Conservation (phyloP, 2,329 filamentous ascomycete species). For the Fusarium nematophilum region DNA sequence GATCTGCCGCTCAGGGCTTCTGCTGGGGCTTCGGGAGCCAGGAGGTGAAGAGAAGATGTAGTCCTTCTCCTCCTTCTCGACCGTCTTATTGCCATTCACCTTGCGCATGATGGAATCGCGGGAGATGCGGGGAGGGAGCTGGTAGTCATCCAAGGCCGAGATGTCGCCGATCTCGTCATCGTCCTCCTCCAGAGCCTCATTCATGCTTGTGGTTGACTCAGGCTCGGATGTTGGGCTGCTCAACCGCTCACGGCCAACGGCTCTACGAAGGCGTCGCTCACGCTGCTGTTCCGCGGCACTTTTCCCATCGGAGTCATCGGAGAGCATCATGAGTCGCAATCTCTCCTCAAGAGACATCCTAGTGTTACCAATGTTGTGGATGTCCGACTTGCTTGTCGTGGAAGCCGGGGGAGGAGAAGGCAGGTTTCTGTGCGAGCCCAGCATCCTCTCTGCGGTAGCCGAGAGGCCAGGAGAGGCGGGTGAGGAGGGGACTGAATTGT, state of each 20-base stretch:
- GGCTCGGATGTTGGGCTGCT: constrained; percentile 57
- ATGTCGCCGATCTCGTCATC: constrained; percentile 72
- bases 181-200: constrained; percentile 62
- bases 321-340: constrained; percentile 88
- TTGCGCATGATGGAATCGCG: constrained; percentile 93
- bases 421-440: constrained; percentile 73
- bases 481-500: constrained; percentile 58
- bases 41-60: constrained; percentile 73
- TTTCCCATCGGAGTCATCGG: constrained; percentile 70
- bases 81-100: constrained; percentile 73
- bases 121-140: constrained; percentile 83
- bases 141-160: constrained; percentile 69
- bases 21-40: constrained; percentile 57
- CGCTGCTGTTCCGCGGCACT: constrained; percentile 73
- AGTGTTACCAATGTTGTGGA: constrained; percentile 77
- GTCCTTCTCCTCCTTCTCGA: constrained; percentile 70
- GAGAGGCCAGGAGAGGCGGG: constrained; percentile 73
- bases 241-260: constrained; percentile 62
- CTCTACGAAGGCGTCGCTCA: constrained; percentile 75
- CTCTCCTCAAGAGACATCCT: constrained; percentile 89
- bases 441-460: constrained; percentile 77
- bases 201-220: constrained; percentile 46
- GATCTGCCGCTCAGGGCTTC: constrained; percentile 65
- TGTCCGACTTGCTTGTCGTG: constrained; percentile 78
- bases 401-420: constrained; percentile 77